These are phyloP conservation scores for Erodium moschatum DNA, from an alignment of 441 rosid species.

Conservation along the genomic window DNA sequence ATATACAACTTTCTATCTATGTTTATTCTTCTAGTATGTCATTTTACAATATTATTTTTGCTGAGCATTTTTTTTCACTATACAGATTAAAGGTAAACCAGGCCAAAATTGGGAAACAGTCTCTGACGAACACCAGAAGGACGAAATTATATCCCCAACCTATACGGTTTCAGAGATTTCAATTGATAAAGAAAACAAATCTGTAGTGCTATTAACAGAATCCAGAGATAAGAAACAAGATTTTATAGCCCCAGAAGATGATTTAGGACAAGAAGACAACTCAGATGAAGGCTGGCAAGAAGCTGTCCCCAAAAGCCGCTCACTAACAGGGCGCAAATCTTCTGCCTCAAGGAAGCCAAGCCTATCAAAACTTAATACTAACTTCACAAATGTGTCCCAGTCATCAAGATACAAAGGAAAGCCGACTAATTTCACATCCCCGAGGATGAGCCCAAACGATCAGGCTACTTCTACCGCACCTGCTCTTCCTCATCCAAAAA, in stretches of 20 bases:
- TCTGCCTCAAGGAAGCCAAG: slow-evolving; percentile 69
- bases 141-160: slow-evolving; percentile 37
- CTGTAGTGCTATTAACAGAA: slow-evolving; percentile 46
- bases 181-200: slow-evolving; percentile 60
- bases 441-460: slow-evolving; percentile 45
- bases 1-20: slow-evolving; percentile 13
- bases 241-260: slow-evolving; percentile 32
- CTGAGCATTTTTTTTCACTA: slow-evolving; percentile 14
- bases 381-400: slow-evolving; percentile 63
- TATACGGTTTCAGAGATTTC: slow-evolving; percentile 36
- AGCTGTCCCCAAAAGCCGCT: slow-evolving; percentile 70
- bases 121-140: slow-evolving; percentile 60
- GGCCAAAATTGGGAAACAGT: slow-evolving; percentile 47
- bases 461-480: slow-evolving; percentile 41
- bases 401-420: slow-evolving; percentile 67
- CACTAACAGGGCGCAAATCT: slow-evolving; percentile 59
- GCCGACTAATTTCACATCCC: slow-evolving; percentile 52
- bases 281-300: slow-evolving; percentile 87
- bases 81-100: slow-evolving; percentile 66
- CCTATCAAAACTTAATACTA: slow-evolving; percentile 82
- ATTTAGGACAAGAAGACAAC: slow-evolving; percentile 33
- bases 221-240: slow-evolving; percentile 42
- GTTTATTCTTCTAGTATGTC: slow-evolving; percentile 14
- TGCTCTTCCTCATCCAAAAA: slow-evolving; percentile 41
- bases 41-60: slow-evolving; percentile 11